Evolutionary conservation across 2,329 filamentous ascomycete genomes (phyloP), one percentile per base, ranked within the genome.

Genomic region (Ophiostoma ulmi): DNA sequence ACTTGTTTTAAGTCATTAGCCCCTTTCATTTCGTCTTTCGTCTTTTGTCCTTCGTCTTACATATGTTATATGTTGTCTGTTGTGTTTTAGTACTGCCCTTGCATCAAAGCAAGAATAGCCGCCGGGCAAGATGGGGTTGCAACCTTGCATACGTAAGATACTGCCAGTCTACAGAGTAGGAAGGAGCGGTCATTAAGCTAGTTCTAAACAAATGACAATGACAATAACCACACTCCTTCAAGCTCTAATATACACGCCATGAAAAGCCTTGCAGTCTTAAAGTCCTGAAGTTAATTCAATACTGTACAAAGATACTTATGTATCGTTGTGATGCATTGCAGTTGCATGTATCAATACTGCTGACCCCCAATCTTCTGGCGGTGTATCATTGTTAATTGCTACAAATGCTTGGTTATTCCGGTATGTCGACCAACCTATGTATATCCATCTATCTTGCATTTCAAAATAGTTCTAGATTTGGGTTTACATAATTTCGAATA

Each of bases 141-240:
- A 26, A 58, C n/a, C 52, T 22, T 63, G 58, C 26, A 61, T 63
- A 26, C n/a, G 52, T 13, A 58, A 58, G 52, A 58, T 26, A 13
- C 52, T 58, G 52, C 52, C 52, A 58, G n/a, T 58, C 26, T 26
- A 58, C 52, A 26, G 52, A 58, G 52, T 13, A 58, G 52, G 44
- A 48, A 48, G 44, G 44, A 48, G 44, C 17, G 44, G 44, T 2
- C 17, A 20, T 48, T 48, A 20, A 48, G 44, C 44, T 48, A 20
- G 44, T 48, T 26, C 22, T 20, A 20, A 48, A 20, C 5, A 48
- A n/a, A 48, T 20, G 17, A 48, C 38, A 39, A 11, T 10, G 17
- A 20, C 44, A 48, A 48, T 31, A 31, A 31, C 31, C 31, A 31
- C 31, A 31, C 31, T 31, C 31, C 31, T 31, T 31, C 31, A 17